Conservation (phyloP, 2,329 filamentous ascomycete species). For the Monosporascus sp. region DNA sequence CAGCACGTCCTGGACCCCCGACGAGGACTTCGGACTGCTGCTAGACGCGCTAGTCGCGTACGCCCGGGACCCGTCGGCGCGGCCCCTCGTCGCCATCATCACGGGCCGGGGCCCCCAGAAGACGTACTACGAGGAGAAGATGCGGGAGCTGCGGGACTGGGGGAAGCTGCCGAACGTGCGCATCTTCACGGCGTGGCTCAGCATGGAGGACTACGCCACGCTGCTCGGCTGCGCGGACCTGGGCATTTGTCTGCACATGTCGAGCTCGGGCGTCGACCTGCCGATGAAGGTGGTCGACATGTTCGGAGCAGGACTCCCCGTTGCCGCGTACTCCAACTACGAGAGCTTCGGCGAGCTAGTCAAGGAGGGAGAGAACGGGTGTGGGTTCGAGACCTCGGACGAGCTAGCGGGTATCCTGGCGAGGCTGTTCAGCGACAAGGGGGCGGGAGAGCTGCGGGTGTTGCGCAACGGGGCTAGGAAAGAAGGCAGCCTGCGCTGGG, state of each 20-base stretch:
- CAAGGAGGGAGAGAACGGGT: conserved; percentile 77
- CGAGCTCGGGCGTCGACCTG: conserved; percentile 88
- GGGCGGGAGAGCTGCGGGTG: conserved; percentile 47
- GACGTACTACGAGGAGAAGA: conserved; percentile 63
- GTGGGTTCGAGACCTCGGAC: conserved; percentile 69
- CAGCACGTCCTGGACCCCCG: conserved; percentile 94
- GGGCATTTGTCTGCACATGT: conserved; percentile 87
- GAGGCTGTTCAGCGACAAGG: conserved; percentile 54
- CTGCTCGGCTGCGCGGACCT: conserved; percentile 83
- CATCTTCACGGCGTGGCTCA: conserved; percentile 80
- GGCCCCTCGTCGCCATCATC: conserved; percentile 82
- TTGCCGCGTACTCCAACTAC: conserved; percentile 80
- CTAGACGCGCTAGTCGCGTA: conserved; percentile 78
- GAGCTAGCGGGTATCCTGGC: conserved; percentile 60
- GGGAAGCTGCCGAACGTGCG: conserved; percentile 65
- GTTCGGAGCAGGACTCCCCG: conserved; percentile 91
- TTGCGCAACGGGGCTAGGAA: conserved; percentile 65
- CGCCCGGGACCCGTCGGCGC: conserved; percentile 41
- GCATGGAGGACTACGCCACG: conserved; percentile 74
- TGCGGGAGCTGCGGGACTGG: conserved; percentile 54
- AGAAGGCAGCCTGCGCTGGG: conserved; percentile 78
- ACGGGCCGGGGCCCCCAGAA: conserved; percentile 91
- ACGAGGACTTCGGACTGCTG: conserved; percentile 89
- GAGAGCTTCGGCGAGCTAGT: conserved; percentile 90
- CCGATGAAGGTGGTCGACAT: conserved; percentile 99